Conservation (phyloP, 2,329 filamentous ascomycete species). For the Shiraia bambusicola region DNA sequence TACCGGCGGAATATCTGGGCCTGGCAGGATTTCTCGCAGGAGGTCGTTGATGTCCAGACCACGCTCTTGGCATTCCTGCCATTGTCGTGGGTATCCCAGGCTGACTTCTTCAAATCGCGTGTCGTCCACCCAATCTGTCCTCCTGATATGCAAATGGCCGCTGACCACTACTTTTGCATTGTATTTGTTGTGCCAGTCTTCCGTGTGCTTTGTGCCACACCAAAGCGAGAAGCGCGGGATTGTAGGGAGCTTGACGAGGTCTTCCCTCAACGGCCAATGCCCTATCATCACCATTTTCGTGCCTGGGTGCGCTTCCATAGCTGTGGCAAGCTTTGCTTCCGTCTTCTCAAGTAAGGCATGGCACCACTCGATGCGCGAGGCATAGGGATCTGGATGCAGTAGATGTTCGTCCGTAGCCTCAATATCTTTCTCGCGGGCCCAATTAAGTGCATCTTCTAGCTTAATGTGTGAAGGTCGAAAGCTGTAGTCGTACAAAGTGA, state of each 20-base stretch:
- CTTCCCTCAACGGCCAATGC: slow-evolving; percentile 51
- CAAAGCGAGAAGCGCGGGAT: slow-evolving; percentile 50
- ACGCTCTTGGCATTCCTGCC: slow-evolving; percentile 46
- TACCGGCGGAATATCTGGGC: slow-evolving; percentile 35
- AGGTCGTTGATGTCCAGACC: slow-evolving; percentile 50
- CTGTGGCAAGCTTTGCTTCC: slow-evolving; percentile 45
- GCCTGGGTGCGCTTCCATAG: slow-evolving; percentile 31
- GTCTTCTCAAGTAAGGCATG: slow-evolving; percentile 44
- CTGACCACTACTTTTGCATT: slow-evolving; percentile 52
- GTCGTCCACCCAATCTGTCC: slow-evolving; percentile 51
- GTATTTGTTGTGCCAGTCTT: slow-evolving; percentile 50
- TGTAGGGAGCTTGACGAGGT: slow-evolving; percentile 46
- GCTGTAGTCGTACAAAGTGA: slow-evolving; percentile 62
- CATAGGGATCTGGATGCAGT: slow-evolving; percentile 49
- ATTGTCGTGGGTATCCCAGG: slow-evolving; percentile 51
- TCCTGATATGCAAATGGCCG: slow-evolving; percentile 49
- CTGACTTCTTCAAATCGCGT: slow-evolving; percentile 52
- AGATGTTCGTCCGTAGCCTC: slow-evolving; percentile 51
- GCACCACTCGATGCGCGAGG: slow-evolving; percentile 50
- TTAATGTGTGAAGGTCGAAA: slow-evolving; percentile 55
- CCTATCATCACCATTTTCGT: slow-evolving; percentile 47
- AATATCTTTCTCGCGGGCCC: slow-evolving; percentile 50
- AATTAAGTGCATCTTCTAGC: slow-evolving; percentile 51
- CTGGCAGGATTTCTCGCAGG: slow-evolving; percentile 50
- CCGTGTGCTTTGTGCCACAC: slow-evolving; percentile 52